These are phyloP conservation scores for Cercospora brassicicola DNA, from an alignment of 2,329 filamentous ascomycete species.

Conservation along the genomic window DNA sequence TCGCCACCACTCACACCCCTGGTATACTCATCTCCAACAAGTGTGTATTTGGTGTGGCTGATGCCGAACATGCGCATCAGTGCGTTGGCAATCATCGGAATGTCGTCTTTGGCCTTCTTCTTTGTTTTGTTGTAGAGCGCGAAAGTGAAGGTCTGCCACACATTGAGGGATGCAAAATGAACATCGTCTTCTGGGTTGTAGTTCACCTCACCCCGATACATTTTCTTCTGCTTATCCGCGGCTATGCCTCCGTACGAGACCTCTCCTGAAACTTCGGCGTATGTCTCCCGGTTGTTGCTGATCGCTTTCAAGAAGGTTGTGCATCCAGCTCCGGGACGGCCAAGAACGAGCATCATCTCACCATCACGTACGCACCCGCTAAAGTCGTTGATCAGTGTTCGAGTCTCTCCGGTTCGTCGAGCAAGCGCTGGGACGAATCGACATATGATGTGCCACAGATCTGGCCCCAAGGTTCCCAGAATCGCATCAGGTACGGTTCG, in stretches of 20 bases:
- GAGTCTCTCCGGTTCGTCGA: constrained; percentile 51
- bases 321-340: constrained; percentile 72
- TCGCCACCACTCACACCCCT: constrained; percentile 79
- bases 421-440: constrained; percentile 55
- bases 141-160: constrained; percentile 76
- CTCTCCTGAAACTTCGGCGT: constrained; percentile 66
- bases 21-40: constrained; percentile 71
- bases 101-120: constrained; percentile 62
- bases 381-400: constrained; percentile 65
- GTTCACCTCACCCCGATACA: constrained; percentile 72
- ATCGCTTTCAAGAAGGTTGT: constrained; percentile 75
- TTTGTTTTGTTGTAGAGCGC: constrained; percentile 73
- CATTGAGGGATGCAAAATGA: constrained; percentile 71
- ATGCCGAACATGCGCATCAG: constrained; percentile 79
- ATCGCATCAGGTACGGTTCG: constrained; percentile 73
- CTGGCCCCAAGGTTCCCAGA: constrained; percentile 75
- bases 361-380: constrained; percentile 62
- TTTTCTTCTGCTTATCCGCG: constrained; percentile 65
- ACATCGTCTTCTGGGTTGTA: constrained; percentile 77
- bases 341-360: constrained; percentile 73
- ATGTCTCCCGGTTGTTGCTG: constrained; percentile 67
- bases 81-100: constrained; percentile 68
- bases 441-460: constrained; percentile 66
- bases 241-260: constrained; percentile 71
- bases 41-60: constrained; percentile 69